phyloP scores from a whole-genome alignment of 305 asterid species.

The Fraxinus dipetala region DNA sequence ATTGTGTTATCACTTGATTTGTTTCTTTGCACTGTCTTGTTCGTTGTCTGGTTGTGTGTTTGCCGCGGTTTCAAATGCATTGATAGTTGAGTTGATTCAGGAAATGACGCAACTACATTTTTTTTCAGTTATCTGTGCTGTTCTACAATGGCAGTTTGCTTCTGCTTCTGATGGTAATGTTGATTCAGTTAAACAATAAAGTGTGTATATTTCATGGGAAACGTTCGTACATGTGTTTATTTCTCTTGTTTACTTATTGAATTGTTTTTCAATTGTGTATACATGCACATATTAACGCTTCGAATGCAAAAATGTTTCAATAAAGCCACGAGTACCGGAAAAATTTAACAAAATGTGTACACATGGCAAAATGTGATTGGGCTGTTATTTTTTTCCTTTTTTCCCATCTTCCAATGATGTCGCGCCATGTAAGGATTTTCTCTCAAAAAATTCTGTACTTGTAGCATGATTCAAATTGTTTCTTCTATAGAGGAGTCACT shows the following conservation, averaged over 20 bases:
- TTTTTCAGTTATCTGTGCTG: slow-evolving; percentile 12
- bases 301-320: neutral
- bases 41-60: slow-evolving; percentile 32
- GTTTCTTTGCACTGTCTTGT: slow-evolving; percentile 42
- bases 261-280: neutral
- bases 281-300: neutral
- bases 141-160: neutral
- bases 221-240: neutral
- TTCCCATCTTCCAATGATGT: no score
- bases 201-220: neutral
- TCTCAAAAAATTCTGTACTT: no score
- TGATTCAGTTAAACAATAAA: slow-evolving; percentile 11
- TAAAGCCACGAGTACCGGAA: no score
- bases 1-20: slow-evolving; percentile 45
- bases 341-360: no score
- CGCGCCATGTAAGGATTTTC: no score
- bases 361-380: no score
- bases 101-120: neutral
- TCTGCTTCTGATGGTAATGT: neutral
- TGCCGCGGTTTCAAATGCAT: neutral
- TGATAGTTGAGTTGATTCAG: neutral
- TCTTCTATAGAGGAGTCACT: neutral
- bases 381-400: no score
- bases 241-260: neutral
- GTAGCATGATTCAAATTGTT: neutral